These are phyloP conservation scores for Eucommia ulmoides DNA, from an alignment of 257 asterid genomes.

Conservation along the genomic window DNA sequence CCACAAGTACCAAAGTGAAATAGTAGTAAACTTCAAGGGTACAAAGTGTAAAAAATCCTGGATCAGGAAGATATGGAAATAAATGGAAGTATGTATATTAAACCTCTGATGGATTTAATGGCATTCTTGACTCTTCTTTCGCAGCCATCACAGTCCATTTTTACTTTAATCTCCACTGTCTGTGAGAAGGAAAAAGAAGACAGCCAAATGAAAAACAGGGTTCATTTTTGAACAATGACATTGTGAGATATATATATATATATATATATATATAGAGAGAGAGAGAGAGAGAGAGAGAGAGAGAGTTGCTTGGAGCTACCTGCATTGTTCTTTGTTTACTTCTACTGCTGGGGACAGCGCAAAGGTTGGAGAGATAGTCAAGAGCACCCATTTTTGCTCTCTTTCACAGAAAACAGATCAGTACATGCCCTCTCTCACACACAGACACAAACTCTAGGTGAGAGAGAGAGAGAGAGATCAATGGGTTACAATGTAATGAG, in stretches of 20 bases:
- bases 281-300: not conserved
- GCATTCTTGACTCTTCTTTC: slow-evolving; percentile 83
- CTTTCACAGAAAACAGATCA: slow-evolving; percentile 17
- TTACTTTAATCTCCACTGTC: slow-evolving; percentile 87
- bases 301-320: slow-evolving; percentile 21
- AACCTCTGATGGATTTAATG: slow-evolving; percentile 62
- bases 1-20: no score
- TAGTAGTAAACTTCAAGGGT: no score
- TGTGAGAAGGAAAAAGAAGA: slow-evolving; percentile 11
- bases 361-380: slow-evolving; percentile 71
- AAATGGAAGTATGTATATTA: no score
- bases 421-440: no score
- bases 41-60: no score
- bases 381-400: slow-evolving; percentile 68
- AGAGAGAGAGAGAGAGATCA: no score
- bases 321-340: slow-evolving; percentile 63
- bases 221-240: no score
- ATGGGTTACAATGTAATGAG: no score
- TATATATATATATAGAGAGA: no score
- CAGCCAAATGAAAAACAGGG: not conserved
- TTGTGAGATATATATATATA: not conserved
- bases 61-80: no score
- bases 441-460: no score
- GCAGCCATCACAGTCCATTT: slow-evolving; percentile 93
- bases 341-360: slow-evolving; percentile 56